phyloP scores from a whole-genome alignment of 768 basidiomycete species.

The Termitomyces sp. region DNA sequence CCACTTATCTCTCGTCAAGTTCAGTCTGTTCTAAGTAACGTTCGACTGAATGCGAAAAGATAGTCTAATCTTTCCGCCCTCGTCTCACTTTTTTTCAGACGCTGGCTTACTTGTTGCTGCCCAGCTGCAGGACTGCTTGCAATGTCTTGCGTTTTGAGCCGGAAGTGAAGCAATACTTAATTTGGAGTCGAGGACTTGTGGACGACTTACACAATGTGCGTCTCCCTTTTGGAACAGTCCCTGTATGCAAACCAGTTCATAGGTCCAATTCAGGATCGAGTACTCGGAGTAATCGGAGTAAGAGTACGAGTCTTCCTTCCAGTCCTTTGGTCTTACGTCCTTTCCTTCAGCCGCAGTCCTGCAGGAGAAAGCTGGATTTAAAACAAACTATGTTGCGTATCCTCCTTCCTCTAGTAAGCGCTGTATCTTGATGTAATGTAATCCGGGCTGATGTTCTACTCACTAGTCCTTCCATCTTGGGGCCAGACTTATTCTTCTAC shows the following conservation, averaged over 20 bases:
- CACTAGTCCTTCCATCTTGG: background rate
- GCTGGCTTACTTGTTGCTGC: conserved; percentile 30
- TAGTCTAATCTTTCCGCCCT: conserved; percentile 38
- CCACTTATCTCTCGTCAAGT: background rate
- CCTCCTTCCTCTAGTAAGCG: background rate
- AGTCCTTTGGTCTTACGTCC: background rate
- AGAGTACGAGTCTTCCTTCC: background rate
- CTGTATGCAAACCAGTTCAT: background rate
- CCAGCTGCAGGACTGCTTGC: conserved; percentile 38
- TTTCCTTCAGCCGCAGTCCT: background rate
- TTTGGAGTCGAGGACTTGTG: background rate
- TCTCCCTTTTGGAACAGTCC: background rate
- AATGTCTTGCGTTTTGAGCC: conserved; percentile 21
- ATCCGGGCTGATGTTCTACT: background rate
- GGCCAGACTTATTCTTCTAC: background rate
- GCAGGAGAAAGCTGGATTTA: background rate
- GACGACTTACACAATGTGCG: background rate
- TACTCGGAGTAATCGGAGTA: background rate
- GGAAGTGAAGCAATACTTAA: background rate
- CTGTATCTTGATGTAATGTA: background rate
- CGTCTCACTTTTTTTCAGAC: conserved; percentile 24
- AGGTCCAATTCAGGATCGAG: background rate
- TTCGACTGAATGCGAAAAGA: conserved; percentile 29
- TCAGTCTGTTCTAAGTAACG: background rate
- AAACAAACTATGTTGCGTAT: background rate